Conservation (phyloP, 495 filamentous ascomycete species). For the Chaetomium cochliodes region DNA sequence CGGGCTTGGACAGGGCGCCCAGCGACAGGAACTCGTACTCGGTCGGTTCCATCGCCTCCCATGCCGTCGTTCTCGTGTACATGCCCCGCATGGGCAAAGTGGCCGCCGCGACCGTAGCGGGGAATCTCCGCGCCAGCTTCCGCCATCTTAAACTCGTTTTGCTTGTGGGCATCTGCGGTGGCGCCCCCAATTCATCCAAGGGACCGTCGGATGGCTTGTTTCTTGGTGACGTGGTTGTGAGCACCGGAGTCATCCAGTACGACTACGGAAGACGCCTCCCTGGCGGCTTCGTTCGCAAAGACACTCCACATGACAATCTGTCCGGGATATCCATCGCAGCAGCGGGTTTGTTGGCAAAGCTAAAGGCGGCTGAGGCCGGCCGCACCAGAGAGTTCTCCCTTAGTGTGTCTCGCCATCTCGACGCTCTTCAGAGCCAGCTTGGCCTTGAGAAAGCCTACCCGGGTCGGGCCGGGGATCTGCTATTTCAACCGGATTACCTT, state of each 20-base stretch:
- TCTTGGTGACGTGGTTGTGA: not conserved
- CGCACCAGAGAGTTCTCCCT: conserved; percentile 29
- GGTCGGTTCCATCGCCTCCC: not conserved
- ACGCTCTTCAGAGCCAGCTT: conserved; percentile 15
- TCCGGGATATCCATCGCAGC: conserved; percentile 35
- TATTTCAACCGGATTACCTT: conserved; percentile 32
- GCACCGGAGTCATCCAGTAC: conserved; percentile 28
- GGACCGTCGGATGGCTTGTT: not conserved
- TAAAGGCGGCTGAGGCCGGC: conserved; percentile 32
- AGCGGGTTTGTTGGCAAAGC: conserved; percentile 29
- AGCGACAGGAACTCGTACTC: not conserved
- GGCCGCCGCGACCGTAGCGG: not conserved
- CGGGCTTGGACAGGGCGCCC: not conserved
- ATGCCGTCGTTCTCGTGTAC: not conserved
- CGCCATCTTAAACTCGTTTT: not conserved
- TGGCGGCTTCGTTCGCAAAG: conserved; percentile 36
- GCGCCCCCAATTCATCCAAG: no score
- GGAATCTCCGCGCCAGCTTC: not conserved
- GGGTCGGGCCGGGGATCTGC: conserved; percentile 14
- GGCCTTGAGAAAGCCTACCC: not conserved
- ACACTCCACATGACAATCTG: conserved; percentile 34
- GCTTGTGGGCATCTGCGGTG: not conserved
- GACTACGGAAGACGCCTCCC: conserved; percentile 40
- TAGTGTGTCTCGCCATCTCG: conserved; percentile 20
- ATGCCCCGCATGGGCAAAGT: not conserved